Evolutionary conservation across 164 flowering plant genomes (phyloP), one percentile per base, ranked within the genome.

Genomic region (Brasenia schreberi): DNA sequence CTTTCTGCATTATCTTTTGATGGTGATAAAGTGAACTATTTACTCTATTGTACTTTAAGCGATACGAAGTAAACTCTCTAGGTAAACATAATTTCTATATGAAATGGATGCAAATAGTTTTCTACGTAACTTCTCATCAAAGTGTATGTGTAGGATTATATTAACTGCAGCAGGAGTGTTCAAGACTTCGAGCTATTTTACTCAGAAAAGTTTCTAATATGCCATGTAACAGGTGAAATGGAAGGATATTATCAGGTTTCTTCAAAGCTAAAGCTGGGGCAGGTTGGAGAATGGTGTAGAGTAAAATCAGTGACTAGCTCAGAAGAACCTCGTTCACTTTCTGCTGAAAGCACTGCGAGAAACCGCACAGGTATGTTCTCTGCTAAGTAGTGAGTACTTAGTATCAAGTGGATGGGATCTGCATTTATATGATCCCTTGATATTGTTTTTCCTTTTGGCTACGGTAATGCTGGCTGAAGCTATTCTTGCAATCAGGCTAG

Each of bases 201-300:
- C 14, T 7, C 14, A 45, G 53, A 43, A 9, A 16, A 68, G 66
- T 6, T 66, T 68, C 61, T 58, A 43, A 72, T 49, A 58, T 63
- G 42, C 5, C 19, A 69, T 71, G 59, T 69, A 18, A 61, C 84
- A 95, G 97, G 84, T 74, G 80, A 85, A 71, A 64, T 92, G 81
- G 96, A 88, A 71, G 78, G 80, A 11, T 91, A 84, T 75, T 74
- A 72, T 18, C 85, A 80, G 43, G 74, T 92, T 58, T 83, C 94
- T 65, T 84, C 90, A n/a, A 91, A 87, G 83, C 94, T 92, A 67
- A 91, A 87, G 80, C 88, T 89, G 69, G 87, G 84, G 66, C 64
- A 66, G 63, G 49, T 78, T 74, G 87, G 75, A 63, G 96, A 89
- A 72, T 87, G 86, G 42, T 77, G 70, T 68, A 65, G 80, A 16